phyloP scores from a whole-genome alignment of 805 yeast species.

The Barnettozyma californica region DNA sequence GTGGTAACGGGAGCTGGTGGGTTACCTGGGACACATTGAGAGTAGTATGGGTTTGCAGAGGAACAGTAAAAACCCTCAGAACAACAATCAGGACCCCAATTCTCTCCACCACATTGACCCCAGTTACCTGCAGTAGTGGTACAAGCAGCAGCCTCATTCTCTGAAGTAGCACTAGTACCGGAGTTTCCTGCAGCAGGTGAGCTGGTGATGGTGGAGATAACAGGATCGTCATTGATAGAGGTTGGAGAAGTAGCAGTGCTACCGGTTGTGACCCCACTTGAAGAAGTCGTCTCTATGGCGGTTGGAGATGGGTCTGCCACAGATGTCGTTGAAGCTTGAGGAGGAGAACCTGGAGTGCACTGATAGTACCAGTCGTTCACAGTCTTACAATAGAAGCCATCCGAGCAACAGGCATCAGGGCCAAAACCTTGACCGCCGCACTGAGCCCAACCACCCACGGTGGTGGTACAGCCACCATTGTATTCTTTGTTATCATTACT shows the following conservation, averaged over 20 bases:
- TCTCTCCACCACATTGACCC: conserved; percentile 18
- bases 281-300: too few species aligned
- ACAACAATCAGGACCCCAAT: conserved; percentile 12
- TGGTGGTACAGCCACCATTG: not conserved
- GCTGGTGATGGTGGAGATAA: not conserved
- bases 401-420: conserved; percentile 12
- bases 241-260: not conserved
- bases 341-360: conserved; percentile 8
- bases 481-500: too few species aligned
- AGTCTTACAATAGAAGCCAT: conserved; percentile 10
- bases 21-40: conserved; percentile 13
- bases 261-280: not conserved
- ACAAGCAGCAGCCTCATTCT: not conserved
- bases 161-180: too few species aligned
- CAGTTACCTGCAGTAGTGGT: conserved; percentile 1
- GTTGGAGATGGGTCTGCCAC: too few species aligned
- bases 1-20: not conserved
- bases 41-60: conserved; percentile 11
- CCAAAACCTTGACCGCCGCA: conserved; percentile 17
- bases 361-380: conserved; percentile 13
- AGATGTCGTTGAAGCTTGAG: too few species aligned
- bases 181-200: too few species aligned
- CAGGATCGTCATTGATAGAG: conserved; percentile 1
- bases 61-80: conserved; percentile 10
- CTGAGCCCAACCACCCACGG: conserved; percentile 7